These are phyloP conservation scores for Barnettozyma siamensis DNA, from an alignment of 805 yeast species.

Conservation along the genomic window DNA sequence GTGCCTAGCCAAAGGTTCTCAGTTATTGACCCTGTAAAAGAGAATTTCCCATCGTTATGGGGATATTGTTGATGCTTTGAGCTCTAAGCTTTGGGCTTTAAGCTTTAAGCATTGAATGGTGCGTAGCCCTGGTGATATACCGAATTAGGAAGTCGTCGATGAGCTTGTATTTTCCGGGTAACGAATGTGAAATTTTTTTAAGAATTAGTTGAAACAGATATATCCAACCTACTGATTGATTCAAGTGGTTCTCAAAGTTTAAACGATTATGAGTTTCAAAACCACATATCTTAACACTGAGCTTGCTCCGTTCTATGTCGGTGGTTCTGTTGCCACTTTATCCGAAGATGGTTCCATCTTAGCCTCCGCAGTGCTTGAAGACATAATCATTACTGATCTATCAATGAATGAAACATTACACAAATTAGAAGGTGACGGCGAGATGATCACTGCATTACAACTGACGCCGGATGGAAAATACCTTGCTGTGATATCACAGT, in stretches of 20 bases:
- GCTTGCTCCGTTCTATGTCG: constrained; percentile 80
- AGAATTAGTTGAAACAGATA: no score
- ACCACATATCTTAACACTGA: constrained; percentile 31
- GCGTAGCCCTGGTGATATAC: background rate
- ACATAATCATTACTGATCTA: constrained; percentile 64
- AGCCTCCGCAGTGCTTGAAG: constrained; percentile 79
- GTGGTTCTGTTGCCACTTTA: constrained; percentile 71
- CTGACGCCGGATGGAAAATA: constrained; percentile 70
- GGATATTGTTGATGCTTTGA: no score
- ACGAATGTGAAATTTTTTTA: background rate
- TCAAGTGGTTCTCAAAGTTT: background rate
- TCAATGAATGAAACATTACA: constrained; percentile 51
- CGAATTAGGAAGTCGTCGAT: constrained; percentile 1
- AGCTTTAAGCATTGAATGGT: no score
- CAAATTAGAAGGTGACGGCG: constrained; percentile 75
- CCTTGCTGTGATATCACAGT: constrained; percentile 72
- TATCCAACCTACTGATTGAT: no score
- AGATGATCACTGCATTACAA: constrained; percentile 70
- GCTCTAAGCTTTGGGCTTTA: no score
- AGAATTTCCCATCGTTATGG: no score
- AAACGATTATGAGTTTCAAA: constrained; percentile 18
- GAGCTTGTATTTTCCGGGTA: background rate
- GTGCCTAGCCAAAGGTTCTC: no score
- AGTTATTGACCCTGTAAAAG: no score
- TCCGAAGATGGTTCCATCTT: constrained; percentile 55